Evolutionary conservation across 371 early-diverging fungal species (phyloP).

Genomic region (Mortierella sp.): DNA sequence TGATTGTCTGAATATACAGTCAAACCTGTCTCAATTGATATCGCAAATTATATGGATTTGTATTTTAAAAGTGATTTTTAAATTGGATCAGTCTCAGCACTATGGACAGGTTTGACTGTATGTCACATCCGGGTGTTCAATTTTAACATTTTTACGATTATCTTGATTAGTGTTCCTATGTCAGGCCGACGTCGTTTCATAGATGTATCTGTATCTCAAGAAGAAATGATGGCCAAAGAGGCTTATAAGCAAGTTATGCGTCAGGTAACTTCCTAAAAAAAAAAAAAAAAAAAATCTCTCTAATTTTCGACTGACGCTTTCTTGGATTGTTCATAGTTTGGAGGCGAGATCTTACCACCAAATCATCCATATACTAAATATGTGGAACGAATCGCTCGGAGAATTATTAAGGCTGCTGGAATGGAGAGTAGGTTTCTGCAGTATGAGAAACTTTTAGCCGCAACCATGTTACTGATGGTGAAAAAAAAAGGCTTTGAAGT

Average conservation of each 20-base stretch:
- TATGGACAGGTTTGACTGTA: too few relatives aligned
- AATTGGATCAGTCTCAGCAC: too few relatives aligned
- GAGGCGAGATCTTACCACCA: conserved; percentile 68
- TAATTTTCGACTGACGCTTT: neutral
- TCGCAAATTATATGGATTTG: too few relatives aligned
- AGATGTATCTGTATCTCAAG: conserved; percentile 67
- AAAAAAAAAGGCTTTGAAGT: neutral
- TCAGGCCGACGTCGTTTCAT: conserved; percentile 73
- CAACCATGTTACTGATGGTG: too few relatives aligned
- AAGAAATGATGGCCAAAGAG: conserved; percentile 74
- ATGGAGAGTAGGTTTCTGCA: conserved; percentile 56
- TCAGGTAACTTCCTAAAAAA: conserved; percentile 18
- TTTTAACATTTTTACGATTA: neutral
- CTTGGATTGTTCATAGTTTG: conserved; percentile 57
- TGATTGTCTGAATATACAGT: conserved; percentile 4
- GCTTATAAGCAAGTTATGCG: conserved; percentile 78
- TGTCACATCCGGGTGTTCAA: neutral
- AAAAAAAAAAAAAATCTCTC: neutral
- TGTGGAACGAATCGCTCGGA: conserved; percentile 73
- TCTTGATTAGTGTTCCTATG: conserved; percentile 66
- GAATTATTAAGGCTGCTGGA: conserved; percentile 79
- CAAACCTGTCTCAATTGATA: too few relatives aligned
- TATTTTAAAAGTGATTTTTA: too few relatives aligned
- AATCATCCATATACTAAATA: conserved; percentile 69
- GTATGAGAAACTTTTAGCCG: neutral